Evolutionary conservation across 352 stramenopile genomes (phyloP), one percentile per base, ranked within the genome.

Genomic region (Thraustochytrium aureum): DNA sequence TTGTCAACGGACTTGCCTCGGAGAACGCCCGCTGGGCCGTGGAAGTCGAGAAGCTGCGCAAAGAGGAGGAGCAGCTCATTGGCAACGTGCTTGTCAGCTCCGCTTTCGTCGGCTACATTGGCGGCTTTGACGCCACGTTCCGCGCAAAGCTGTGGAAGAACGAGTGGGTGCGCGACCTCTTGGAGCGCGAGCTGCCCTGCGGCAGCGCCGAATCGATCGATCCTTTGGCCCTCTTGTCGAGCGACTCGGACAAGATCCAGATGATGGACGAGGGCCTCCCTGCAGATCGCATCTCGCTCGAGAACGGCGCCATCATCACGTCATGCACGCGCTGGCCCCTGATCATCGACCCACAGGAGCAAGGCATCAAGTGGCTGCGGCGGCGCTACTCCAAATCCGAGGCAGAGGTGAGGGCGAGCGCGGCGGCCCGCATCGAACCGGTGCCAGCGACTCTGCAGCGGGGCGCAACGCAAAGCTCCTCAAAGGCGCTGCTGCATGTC

Each of bases 341-440:
- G 33, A 92, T 99, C 47, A 99, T 99, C 66, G 95, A 99, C 84
- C 95, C 95, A 72, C 95, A 99, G 84, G 84, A 96, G 22, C 95
- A 99, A 86, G 96, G 94, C 4, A 99, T 99, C 86, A 99, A 99
- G 83, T 99, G 96, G 96, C 90, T 99, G 20, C 89, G 88, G 62
- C 83, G 86, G 17, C 50, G 83, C 22, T 75, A 83, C 26, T 14
- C 47, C 14, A 45, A 52, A 3, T 41, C 7, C 32, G 69, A 64
- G 0, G 20, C 50, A 26, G 52, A 79, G 38, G 7, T 79, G 64
- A 6, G 17, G 10, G 39, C 38, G 41, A 6, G 12, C 20, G 39
- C 30, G 62, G 26, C 35, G 22, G 7, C 47, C 10, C 39, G 54
- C 14, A 22, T 10, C 10, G 22, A 65, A 37, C 10, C 39, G 30